These are phyloP conservation scores for Monosporascus sp. DNA, from an alignment of 2,329 filamentous ascomycete genomes.

Conservation along the genomic window DNA sequence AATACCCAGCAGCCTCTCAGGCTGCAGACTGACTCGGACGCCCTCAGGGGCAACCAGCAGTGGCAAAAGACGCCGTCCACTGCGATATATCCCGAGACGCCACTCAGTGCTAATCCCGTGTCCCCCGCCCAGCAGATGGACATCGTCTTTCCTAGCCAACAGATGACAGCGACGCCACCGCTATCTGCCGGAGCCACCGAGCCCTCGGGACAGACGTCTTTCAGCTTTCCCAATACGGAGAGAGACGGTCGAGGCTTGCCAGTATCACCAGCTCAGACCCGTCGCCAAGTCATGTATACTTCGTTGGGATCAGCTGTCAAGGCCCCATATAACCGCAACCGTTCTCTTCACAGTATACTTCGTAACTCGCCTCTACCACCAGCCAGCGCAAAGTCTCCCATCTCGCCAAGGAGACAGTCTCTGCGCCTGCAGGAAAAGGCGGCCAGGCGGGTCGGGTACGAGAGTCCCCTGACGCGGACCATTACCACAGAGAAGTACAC, in stretches of 20 bases:
- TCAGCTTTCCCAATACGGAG: slow-evolving; percentile 40
- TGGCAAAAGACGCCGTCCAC: slow-evolving; percentile 40
- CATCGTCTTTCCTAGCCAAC: slow-evolving; percentile 43
- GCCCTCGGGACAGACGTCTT: slow-evolving; percentile 33
- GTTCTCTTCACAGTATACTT: slow-evolving; percentile 57
- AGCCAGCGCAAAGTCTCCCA: slow-evolving; percentile 42
- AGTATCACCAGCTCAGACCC: slow-evolving; percentile 31
- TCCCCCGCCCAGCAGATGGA: slow-evolving; percentile 43
- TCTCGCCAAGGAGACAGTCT: slow-evolving; percentile 50
- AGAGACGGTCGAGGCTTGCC: slow-evolving; percentile 17
- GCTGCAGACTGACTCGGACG: slow-evolving; percentile 30
- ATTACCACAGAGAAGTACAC: slow-evolving; percentile 59
- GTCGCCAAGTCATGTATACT: slow-evolving; percentile 33
- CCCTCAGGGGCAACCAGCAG: slow-evolving; percentile 26
- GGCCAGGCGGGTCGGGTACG: slow-evolving; percentile 54
- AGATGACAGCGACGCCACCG: slow-evolving; percentile 56
- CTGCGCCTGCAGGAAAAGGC: slow-evolving; percentile 50
- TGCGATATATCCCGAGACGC: slow-evolving; percentile 47
- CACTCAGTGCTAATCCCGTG: slow-evolving; percentile 44
- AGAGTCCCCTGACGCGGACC: slow-evolving; percentile 57
- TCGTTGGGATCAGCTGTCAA: slow-evolving; percentile 21
- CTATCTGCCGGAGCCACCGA: slow-evolving; percentile 50
- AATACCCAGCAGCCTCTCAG: slow-evolving; percentile 35
- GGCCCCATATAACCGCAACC: slow-evolving; percentile 54
- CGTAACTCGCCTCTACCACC: slow-evolving; percentile 61